A percentile compares a stretch with the other conserved stretches of the same genome.
Conservation (phyloP, 257 asterid species). For the Capsicum pubescens region DNA sequence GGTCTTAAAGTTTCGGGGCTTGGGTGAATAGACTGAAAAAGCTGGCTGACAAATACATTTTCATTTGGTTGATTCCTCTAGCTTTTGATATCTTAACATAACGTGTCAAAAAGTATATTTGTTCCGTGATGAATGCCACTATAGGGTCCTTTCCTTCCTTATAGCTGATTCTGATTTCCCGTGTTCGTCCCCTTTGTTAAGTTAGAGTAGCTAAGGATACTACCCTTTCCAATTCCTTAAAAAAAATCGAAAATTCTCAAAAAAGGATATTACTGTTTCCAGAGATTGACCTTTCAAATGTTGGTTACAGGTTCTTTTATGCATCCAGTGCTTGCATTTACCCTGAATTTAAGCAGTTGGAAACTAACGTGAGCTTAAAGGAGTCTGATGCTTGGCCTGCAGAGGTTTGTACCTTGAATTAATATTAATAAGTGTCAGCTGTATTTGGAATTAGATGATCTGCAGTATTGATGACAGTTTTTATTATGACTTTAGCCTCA, state of each 20-base stretch:
- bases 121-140: not conserved
- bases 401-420: slow-evolving; percentile 54
- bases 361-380: slow-evolving; percentile 91
- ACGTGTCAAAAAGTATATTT: not conserved
- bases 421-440: slow-evolving; percentile 1
- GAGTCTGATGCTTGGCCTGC: slow-evolving; percentile 99
- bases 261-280: not conserved
- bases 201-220: not conserved
- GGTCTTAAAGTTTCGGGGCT: not conserved
- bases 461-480: not conserved
- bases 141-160: not conserved
- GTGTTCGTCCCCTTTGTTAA: not conserved
- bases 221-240: too few relatives aligned
- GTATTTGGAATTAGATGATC: not conserved
- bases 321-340: slow-evolving; percentile 95
- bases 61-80: not conserved
- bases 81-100: not conserved
- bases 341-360: slow-evolving; percentile 93
- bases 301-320: slow-evolving; percentile 71
- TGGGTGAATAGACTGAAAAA: not conserved
- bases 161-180: not conserved
- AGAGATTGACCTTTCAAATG: not conserved
- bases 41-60: not conserved
- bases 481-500: slow-evolving; percentile 60
- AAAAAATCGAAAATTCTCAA: too few relatives aligned